These are phyloP conservation scores for Russula emetica DNA, from an alignment of 768 basidiomycete species.

Conservation along the genomic window DNA sequence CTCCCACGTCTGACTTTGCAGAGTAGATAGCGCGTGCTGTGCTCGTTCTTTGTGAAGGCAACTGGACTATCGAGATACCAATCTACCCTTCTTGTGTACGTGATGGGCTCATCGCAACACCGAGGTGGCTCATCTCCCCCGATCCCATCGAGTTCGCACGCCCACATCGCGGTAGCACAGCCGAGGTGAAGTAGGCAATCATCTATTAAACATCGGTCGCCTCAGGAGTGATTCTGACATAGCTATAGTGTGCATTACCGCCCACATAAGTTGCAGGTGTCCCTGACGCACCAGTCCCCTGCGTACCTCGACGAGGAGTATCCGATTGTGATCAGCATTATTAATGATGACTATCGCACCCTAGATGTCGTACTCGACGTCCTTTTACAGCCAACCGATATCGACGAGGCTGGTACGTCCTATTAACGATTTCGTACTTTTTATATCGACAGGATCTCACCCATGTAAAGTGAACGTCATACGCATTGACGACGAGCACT, in stretches of 20 bases:
- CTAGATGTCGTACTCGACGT: constrained; percentile 69
- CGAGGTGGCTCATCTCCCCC: constrained; percentile 56
- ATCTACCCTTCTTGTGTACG: constrained; percentile 43
- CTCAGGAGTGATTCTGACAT: constrained; percentile 15
- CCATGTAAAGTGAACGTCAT: constrained; percentile 53
- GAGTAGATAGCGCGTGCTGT: constrained; percentile 43
- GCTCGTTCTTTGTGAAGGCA: constrained; percentile 51
- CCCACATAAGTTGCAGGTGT: constrained; percentile 53
- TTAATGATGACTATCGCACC: constrained; percentile 65
- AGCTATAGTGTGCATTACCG: constrained; percentile 55
- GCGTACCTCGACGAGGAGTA: constrained; percentile 81
- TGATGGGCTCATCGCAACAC: constrained; percentile 32
- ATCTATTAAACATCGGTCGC: background rate
- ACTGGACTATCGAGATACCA: constrained; percentile 66
- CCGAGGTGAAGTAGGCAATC: constrained; percentile 46
- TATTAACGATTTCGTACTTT: background rate
- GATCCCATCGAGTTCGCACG: constrained; percentile 52
- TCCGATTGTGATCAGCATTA: constrained; percentile 65
- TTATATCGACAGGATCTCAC: background rate
- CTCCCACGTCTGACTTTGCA: constrained; percentile 6
- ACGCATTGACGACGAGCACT: constrained; percentile 55
- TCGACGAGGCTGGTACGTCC: constrained; percentile 62
- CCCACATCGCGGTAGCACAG: constrained; percentile 44
- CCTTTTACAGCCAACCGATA: constrained; percentile 74
- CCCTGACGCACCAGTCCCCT: constrained; percentile 55